Evolutionary conservation across 345 rosid species (phyloP).

Genomic region (Crucihimalaya himalaica): DNA sequence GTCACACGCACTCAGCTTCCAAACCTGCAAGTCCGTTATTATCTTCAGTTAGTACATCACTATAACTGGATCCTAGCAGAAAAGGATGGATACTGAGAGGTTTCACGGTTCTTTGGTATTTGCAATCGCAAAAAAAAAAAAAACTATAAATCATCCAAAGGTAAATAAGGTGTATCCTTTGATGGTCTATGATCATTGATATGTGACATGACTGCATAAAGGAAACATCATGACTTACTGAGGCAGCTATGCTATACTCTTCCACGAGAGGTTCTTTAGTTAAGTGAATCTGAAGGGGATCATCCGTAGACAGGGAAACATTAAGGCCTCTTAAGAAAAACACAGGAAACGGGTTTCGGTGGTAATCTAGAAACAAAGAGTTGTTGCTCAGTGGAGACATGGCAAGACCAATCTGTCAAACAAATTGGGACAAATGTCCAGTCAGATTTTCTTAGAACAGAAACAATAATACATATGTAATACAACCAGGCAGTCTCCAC

Average conservation of each 20-base stretch:
- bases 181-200: neutral
- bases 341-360: constrained; percentile 86
- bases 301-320: constrained; percentile 96
- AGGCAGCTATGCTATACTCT: constrained; percentile 99
- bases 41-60: neutral
- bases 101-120: neutral
- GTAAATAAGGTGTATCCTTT: neutral
- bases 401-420: constrained; percentile 88
- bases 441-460: constrained; percentile 24
- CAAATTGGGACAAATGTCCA: constrained; percentile 10
- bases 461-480: neutral
- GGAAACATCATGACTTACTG: constrained; percentile 55
- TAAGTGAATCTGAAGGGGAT: constrained; percentile 96
- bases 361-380: constrained; percentile 94
- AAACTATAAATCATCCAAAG: neutral
- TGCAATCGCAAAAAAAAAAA: neutral
- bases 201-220: neutral
- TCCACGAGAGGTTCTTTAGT: constrained; percentile 98
- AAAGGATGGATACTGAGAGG: neutral
- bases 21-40: constrained; percentile 53
- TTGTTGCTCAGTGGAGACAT: constrained; percentile 99
- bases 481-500: constrained; percentile 19
- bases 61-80: neutral
- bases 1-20: constrained; percentile 99
- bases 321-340: constrained; percentile 96